phyloP scores from a whole-genome alignment of 805 yeast genomes.

The Ascoidea tarda region DNA sequence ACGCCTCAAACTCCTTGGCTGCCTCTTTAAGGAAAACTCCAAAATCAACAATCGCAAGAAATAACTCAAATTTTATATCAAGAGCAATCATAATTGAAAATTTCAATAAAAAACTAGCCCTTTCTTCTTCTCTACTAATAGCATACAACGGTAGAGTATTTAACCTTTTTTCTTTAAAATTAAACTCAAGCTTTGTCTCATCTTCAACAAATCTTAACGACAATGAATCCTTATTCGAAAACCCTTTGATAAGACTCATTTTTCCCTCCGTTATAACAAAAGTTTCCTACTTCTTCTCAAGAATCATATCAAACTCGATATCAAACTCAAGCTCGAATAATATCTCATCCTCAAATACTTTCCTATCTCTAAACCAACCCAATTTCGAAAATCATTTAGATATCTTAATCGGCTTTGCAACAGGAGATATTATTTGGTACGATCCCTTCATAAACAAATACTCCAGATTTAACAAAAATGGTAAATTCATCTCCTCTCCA shows the following conservation, averaged over 20 bases:
- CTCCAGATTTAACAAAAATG: constrained; percentile 37
- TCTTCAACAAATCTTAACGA: constrained; percentile 22
- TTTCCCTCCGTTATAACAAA: constrained; percentile 15
- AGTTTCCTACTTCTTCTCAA: neutral
- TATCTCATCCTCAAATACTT: neutral
- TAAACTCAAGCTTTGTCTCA: constrained; percentile 15
- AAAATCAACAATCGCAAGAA: constrained; percentile 16
- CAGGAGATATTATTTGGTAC: constrained; percentile 54
- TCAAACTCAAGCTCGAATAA: neutral
- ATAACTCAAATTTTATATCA: constrained; percentile 21
- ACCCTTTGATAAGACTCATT: constrained; percentile 30
- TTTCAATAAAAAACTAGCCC: constrained; percentile 15
- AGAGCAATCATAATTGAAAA: constrained; percentile 19
- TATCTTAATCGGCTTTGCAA: constrained; percentile 43
- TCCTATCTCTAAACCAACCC: too few relatives aligned
- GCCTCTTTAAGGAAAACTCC: constrained; percentile 15
- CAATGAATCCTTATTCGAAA: constrained; percentile 22
- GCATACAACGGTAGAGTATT: constrained; percentile 36
- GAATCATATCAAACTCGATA: neutral
- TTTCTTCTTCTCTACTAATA: constrained; percentile 21
- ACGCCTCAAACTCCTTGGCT: neutral
- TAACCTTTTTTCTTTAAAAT: constrained; percentile 17
- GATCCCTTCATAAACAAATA: constrained; percentile 37
- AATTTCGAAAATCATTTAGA: constrained; percentile 27
- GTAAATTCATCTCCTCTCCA: constrained; percentile 26